Base-by-base conservation (phyloP, 2,329 filamentous ascomycete genomes). In the Pseudocercospora fuligena region DNA sequence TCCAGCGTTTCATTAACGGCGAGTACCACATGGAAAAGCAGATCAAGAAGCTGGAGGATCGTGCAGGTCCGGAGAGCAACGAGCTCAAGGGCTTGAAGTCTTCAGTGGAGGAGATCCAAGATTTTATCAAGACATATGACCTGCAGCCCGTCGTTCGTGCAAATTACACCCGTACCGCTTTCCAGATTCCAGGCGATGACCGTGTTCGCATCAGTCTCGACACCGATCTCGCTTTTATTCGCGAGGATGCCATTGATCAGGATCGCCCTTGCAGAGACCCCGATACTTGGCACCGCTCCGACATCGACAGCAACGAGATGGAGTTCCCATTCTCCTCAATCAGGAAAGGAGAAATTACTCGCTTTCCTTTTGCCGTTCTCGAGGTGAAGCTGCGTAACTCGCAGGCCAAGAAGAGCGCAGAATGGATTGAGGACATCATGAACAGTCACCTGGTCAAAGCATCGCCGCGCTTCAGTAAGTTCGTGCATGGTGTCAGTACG, bases 21-120 rank as follows among this genome's bases (percentile, higher is more conserved):
- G 87, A 95, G 70, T 97, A 97, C 80, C 89, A 91, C 74, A 92
- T 97, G 88, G 94, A 97, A 78, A 97, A 97, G 85, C 90, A 88
- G 63, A 83, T 97, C 29, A 85, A 91, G 73, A 97, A 97, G 82
- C 91, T 98, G 85, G 81, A 87, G 72, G 90, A 93, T 79, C 87
- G 92, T 51, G 88, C 91, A 70, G 90, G 90, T 62, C 87, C 89
- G 66, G 86, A 89, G 59, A 83, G 86, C 47, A 85, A 89, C 58
- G 87, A 91, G 70, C 87, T 92, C 33, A 86, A 90, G 61, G 82
- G 85, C 25, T 90, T 96, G 76, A 90, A 90, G 78, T 83, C 84
- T 40, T 90, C 91, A 2, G 91, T 94, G 16, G 83, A 89, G 56
- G 88, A 90, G 67, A 92, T 98, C 47, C 93, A 97, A 77, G 83